Percentiles rank a stretch among this genome's conserved stretches.
phyloP scores from a whole-genome alignment of 129 eudicot species.

The Flaveria brownii region DNA sequence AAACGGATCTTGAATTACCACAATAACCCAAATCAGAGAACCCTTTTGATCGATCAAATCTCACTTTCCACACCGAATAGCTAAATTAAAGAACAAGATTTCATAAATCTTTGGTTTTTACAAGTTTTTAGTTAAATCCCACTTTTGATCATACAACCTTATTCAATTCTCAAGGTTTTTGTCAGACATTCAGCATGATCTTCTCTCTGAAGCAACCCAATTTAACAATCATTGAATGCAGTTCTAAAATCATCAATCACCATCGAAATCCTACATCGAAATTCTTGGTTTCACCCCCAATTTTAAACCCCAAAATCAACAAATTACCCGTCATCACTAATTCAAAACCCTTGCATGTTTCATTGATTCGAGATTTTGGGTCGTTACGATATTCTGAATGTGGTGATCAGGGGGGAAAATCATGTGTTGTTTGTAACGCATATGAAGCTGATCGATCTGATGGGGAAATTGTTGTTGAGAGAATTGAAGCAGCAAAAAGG shows the following conservation, averaged over 20 bases:
- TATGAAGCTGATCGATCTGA: slow-evolving; percentile 57
- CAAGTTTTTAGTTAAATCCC: slow-evolving; percentile 6
- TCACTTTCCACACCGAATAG: not conserved
- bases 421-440: slow-evolving; percentile 41
- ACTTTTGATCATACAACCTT: not conserved
- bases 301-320: slow-evolving; percentile 17
- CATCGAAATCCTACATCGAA: slow-evolving; percentile 23
- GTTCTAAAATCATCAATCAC: slow-evolving; percentile 31
- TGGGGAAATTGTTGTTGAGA: slow-evolving; percentile 25
- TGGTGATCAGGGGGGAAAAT: not conserved
- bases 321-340: slow-evolving; percentile 21
- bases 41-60: slow-evolving; percentile 8
- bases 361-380: slow-evolving; percentile 38
- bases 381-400: not conserved
- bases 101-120: not conserved
- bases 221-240: slow-evolving; percentile 16
- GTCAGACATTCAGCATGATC: slow-evolving; percentile 39
- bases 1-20: not conserved
- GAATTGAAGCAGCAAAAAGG: slow-evolving; percentile 46
- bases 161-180: slow-evolving; percentile 6
- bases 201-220: slow-evolving; percentile 48
- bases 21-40: slow-evolving; percentile 23
- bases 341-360: slow-evolving; percentile 39
- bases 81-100: slow-evolving; percentile 27
- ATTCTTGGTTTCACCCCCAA: slow-evolving; percentile 36